Percentiles rank a stretch among this genome's conserved stretches.
These are phyloP conservation scores for Aspergillus ellipticus DNA, from an alignment of 495 filamentous ascomycete species.

Conservation along the genomic window DNA sequence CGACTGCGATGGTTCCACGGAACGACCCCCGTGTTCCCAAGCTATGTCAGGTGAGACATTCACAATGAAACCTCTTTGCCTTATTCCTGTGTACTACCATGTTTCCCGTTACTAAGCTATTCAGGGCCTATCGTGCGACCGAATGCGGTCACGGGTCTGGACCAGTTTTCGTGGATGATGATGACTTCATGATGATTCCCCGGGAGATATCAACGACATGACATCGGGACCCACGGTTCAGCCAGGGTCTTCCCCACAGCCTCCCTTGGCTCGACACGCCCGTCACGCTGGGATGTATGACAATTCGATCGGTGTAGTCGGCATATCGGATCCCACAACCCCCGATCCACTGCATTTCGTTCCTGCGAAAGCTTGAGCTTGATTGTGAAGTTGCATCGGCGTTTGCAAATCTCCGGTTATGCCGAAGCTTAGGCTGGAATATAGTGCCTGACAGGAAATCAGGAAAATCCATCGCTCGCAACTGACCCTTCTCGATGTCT, in stretches of 20 bases:
- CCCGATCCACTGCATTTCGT: neutral
- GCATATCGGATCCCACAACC: neutral
- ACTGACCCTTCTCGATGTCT: neutral
- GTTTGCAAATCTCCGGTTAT: neutral
- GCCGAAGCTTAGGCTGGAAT: neutral
- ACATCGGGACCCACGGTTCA: neutral
- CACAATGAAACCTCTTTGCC: neutral
- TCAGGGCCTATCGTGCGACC: neutral
- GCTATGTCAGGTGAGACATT: neutral
- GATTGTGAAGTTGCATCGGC: neutral
- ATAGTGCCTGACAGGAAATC: neutral
- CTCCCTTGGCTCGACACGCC: neutral
- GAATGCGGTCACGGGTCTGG: neutral
- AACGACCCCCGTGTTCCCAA: neutral
- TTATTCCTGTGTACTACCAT: too few species aligned
- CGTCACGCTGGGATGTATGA: neutral
- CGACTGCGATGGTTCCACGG: neutral
- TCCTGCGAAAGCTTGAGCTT: neutral
- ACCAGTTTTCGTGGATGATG: neutral
- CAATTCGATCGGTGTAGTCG: neutral
- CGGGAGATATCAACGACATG: neutral
- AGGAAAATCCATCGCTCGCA: neutral
- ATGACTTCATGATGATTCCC: conserved; percentile 3
- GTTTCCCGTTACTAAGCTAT: neutral
- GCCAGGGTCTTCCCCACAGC: neutral